phyloP scores from a whole-genome alignment of 805 yeast species.

The Metschnikowia borealis region DNA sequence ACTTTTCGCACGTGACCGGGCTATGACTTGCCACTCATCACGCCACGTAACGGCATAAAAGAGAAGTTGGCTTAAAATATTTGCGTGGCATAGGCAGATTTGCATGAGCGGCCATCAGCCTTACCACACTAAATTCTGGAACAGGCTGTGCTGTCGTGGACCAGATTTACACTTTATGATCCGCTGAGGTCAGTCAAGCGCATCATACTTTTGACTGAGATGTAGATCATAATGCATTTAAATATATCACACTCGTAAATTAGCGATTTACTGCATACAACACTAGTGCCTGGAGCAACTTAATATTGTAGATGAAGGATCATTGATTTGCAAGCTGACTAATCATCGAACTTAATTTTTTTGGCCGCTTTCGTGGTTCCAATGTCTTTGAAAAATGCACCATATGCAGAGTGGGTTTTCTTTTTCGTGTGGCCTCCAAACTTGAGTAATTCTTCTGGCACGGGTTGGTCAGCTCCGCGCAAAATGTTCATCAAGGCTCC shows the following conservation, averaged over 20 bases:
- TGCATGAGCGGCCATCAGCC: background rate
- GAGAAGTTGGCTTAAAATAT: background rate
- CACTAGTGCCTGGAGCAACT: background rate
- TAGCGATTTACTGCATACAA: background rate
- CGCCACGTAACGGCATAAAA: background rate
- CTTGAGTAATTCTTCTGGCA: slow-evolving; percentile 90
- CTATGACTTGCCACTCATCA: background rate
- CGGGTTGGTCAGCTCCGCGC: slow-evolving; percentile 91
- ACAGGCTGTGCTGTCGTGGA: background rate
- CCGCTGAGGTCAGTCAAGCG: background rate
- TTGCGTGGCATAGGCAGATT: background rate
- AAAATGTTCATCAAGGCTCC: slow-evolving; percentile 92
- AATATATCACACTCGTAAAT: background rate
- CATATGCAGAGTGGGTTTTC: slow-evolving; percentile 97
- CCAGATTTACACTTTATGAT: background rate
- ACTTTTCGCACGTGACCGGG: slow-evolving; percentile 3
- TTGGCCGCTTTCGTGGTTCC: slow-evolving; percentile 81
- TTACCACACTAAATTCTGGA: background rate
- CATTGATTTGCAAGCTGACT: background rate
- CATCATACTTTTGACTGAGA: background rate
- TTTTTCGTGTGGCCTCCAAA: slow-evolving; percentile 98
- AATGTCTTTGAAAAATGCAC: slow-evolving; percentile 93
- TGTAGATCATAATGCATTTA: background rate
- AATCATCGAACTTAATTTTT: slow-evolving; percentile 74
- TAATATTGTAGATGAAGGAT: background rate